Base-by-base conservation (phyloP, 176 grass and related monocot species). In the Poa pratensis region DNA sequence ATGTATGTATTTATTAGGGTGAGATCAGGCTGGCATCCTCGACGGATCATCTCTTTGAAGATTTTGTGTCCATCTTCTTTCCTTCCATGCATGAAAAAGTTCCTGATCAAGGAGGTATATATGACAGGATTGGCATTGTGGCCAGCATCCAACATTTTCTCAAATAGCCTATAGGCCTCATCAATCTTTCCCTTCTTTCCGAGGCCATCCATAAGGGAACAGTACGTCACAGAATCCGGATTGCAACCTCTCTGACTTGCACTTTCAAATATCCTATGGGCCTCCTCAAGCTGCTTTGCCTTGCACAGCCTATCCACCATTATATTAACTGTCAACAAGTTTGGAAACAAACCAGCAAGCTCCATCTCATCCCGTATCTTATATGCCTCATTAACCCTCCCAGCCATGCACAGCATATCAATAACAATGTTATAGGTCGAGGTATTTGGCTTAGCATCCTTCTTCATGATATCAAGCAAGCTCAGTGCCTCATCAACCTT, bases 31-130 rank as follows among this genome's bases (percentile, higher is more conserved):
- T 28, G 64, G 75, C 96, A 94, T 73, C 93, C 82, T 79, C 59
- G 84, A 54, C 83, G 86, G 50, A 79, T 90, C 93, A 98, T 86
- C 83, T 94, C 93, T 92, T 95, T 98, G 78, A 94, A 98, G 32
- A 98, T 94, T 84, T 98, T 98, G 72, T 98, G 93, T 0, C 96
- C 96, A 89, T 98, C 96, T 75, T 98, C 96, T 91, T 90, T 99
- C 85, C 96, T 99, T 59, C 88, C 90, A 82, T 99, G 88, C 37
- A 90, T 89, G 78, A 99, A 99, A 69, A 95, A 99, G 69, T 86
- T 96, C 46, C 88, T 90, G 48, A 98, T 98, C 50, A 98, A 86
- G 58, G 89, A 95, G 76, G 93, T 94, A 82, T 95, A 98, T 18
- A 94, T 74, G 34, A 98, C 84, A 71, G 89, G 87, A 92, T 98